A percentile compares a stretch with the other conserved stretches of the same genome.
Evolutionary conservation across 352 stramenopile genomes (phyloP).

Genomic region (Phytopythium aichiense): DNA sequence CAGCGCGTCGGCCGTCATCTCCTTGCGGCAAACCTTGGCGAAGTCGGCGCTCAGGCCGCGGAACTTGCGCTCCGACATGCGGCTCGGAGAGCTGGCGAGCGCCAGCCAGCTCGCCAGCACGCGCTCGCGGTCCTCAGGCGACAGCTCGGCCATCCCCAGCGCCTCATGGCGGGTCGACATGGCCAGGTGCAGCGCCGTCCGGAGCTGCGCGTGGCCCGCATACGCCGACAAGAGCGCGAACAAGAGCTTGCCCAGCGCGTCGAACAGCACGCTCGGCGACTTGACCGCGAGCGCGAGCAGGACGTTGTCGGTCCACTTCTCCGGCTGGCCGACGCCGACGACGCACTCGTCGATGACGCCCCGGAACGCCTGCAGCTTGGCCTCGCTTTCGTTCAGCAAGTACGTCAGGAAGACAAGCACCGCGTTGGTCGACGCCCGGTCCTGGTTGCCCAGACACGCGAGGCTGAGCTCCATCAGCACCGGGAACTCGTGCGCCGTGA

Average conservation of each 20-base stretch:
- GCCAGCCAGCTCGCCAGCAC: conserved; percentile 53
- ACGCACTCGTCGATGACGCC: conserved; percentile 42
- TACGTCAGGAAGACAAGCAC: conserved; percentile 66
- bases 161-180: conserved; percentile 26
- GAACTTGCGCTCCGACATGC: conserved; percentile 52
- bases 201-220: conserved; percentile 26
- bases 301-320: conserved; percentile 48
- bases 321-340: conserved; percentile 31
- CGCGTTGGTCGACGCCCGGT: conserved; percentile 59
- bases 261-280: conserved; percentile 54
- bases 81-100: conserved; percentile 46
- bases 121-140: conserved; percentile 39
- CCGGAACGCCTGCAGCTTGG: conserved; percentile 37
- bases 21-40: conserved; percentile 72
- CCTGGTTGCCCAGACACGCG: conserved; percentile 60
- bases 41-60: conserved; percentile 59
- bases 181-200: conserved; percentile 24
- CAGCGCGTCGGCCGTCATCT: conserved; percentile 51
- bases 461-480: conserved; percentile 57
- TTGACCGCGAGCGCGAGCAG: conserved; percentile 45
- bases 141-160: conserved; percentile 36
- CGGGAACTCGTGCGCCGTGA: conserved; percentile 49
- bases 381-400: conserved; percentile 51
- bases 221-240: conserved; percentile 49
- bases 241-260: conserved; percentile 46